These are phyloP conservation scores for Hemisphaericaspora lyxosophila DNA, from an alignment of 1,139 yeast species.

Conservation along the genomic window DNA sequence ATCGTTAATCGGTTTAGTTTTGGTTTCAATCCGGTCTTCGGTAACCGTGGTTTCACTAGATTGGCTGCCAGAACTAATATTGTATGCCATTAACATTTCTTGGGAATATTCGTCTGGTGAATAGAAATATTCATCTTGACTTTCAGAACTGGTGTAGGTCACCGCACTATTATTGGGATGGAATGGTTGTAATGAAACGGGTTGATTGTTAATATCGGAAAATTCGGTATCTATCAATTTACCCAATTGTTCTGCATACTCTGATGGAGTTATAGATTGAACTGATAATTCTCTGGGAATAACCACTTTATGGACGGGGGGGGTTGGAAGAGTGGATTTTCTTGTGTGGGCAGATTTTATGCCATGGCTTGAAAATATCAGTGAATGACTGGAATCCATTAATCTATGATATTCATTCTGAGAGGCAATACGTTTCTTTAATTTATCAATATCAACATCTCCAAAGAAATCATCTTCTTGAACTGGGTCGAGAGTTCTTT, in stretches of 20 bases:
- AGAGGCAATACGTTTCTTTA: background rate
- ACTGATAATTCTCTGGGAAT: constrained; percentile 19
- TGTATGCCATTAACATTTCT: background rate
- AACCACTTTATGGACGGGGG: background rate
- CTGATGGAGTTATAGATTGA: constrained; percentile 32
- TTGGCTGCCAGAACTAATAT: constrained; percentile 6
- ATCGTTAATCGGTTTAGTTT: constrained; percentile 7
- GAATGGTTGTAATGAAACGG: constrained; percentile 2
- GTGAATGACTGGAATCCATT: constrained; percentile 4
- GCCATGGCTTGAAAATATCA: constrained; percentile 7
- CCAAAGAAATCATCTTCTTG: constrained; percentile 2
- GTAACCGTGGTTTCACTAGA: constrained; percentile 39
- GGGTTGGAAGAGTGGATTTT: too few relatives aligned
- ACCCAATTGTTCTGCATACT: constrained; percentile 31
- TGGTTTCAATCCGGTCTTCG: constrained; percentile 15
- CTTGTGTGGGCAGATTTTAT: background rate
- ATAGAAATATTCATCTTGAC: constrained; percentile 28
- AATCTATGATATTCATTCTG: background rate
- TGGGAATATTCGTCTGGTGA: constrained; percentile 29
- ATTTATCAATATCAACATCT: background rate
- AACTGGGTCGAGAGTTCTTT: constrained; percentile 3
- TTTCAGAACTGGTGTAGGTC: constrained; percentile 24
- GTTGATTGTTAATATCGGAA: constrained; percentile 9
- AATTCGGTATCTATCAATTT: constrained; percentile 27
- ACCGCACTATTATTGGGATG: constrained; percentile 11